Base-by-base conservation (phyloP, 2,329 filamentous ascomycete species). In the Fusarium scirpi region DNA sequence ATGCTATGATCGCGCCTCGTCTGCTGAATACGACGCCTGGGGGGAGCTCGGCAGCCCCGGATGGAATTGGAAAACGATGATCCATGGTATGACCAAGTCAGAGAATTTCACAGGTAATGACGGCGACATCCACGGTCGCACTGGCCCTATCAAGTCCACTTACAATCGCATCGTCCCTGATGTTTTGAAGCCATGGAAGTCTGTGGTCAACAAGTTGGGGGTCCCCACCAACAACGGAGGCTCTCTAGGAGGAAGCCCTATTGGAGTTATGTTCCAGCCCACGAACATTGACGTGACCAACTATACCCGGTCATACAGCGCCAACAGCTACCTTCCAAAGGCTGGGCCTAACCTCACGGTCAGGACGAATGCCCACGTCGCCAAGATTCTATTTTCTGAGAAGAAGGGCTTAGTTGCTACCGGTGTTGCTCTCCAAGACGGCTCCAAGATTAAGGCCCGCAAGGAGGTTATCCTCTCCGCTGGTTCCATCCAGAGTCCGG, bases 281-380 rank as follows among this genome's bases (percentile, higher is more conserved):
- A 83, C 77, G 62, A 85, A 81, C 69, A 80, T 86, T 59, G 77
- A 82, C 48, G 45, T 59, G 49, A 76, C 76, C 12, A 78, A 82
- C 59, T 86, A 83, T 67, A 82, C 77, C 34, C 78, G 85, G 41
- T 85, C 83, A 6, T 86, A 85, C 74, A 81, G 80, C 56, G 76
- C 80, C 40, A 82, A 79, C 47, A 79, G 78, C 25, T 86, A 85
- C 59, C 76, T 85, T 0, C 78, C 80, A 8, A 70, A 79, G 16
- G 78, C 79, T 7, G 76, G 78, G 0, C 32, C 75, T 5, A 86
- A 85, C 55, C 76, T 85, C n/a, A 41, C 43, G 15, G 54, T 71
- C 18, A 67, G 7, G 25, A 45, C 46, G 5, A 61, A 56, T 11
- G 1, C 29, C 29, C 40, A 54, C 1, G 56, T 59, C 24, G 24